Evolutionary conservation across 768 basidiomycete species (phyloP).

Genomic region (Candolleomyces eurysporus): DNA sequence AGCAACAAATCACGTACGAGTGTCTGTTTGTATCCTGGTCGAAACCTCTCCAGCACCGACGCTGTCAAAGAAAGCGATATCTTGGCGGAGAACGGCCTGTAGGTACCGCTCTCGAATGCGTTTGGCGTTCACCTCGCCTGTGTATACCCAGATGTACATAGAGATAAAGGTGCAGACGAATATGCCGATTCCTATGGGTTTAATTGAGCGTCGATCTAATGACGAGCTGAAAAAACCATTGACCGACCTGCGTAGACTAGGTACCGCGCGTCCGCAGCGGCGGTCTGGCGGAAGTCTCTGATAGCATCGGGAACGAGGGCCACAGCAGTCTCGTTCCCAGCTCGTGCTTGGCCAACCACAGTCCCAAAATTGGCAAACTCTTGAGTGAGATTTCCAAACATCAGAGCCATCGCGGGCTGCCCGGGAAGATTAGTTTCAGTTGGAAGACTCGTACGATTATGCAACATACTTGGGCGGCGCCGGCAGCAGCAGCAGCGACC

Average conservation of each 20-base stretch:
- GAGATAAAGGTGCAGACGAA: constrained; percentile 71
- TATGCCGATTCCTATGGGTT: constrained; percentile 62
- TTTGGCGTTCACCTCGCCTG: constrained; percentile 78
- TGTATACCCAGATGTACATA: constrained; percentile 70
- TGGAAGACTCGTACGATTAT: not conserved
- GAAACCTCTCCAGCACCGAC: constrained; percentile 93
- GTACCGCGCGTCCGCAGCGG: constrained; percentile 59
- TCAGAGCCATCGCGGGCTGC: constrained; percentile 74
- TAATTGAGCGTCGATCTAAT: constrained; percentile 2
- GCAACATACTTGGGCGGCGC: constrained; percentile 69
- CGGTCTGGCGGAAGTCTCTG: constrained; percentile 45
- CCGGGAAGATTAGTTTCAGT: constrained; percentile 3
- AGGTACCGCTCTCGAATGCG: constrained; percentile 85
- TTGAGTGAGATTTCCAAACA: constrained; percentile 82
- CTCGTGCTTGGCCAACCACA: constrained; percentile 19
- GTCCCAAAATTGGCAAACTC: constrained; percentile 62
- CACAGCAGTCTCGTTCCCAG: constrained; percentile 26
- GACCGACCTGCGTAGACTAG: constrained; percentile 51
- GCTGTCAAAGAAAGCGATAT: constrained; percentile 87
- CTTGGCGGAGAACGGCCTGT: constrained; percentile 76
- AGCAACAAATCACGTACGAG: constrained; percentile 47
- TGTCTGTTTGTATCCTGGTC: constrained; percentile 87
- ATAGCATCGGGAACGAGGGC: constrained; percentile 34
- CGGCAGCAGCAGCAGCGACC: constrained; percentile 67
- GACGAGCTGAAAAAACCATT: not conserved